A percentile compares a stretch with the other conserved stretches of the same genome.
These are phyloP conservation scores for Diospyros kaki DNA, from an alignment of 148 eudicot genomes.

Conservation along the genomic window DNA sequence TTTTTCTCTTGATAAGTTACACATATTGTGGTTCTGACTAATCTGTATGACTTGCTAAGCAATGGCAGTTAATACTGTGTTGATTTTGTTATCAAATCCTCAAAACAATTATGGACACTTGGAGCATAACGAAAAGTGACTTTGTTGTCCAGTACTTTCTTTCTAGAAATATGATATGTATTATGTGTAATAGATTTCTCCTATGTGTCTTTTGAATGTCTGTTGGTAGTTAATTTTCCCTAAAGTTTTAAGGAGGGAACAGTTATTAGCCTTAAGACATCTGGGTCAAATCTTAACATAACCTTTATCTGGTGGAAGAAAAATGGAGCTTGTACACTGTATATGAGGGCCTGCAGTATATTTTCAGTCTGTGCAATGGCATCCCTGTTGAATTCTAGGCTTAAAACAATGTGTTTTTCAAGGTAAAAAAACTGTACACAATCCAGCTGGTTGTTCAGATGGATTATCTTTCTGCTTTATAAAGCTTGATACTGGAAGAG, in stretches of 20 bases:
- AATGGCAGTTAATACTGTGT: not conserved
- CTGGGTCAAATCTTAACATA: not conserved
- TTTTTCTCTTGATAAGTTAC: too few species aligned
- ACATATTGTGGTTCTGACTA: not conserved
- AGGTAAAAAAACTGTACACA: too few species aligned
- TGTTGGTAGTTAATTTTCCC: not conserved
- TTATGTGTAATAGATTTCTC: not conserved
- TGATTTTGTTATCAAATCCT: too few species aligned
- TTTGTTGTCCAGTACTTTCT: not conserved
- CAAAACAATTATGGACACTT: not conserved
- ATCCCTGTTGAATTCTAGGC: too few species aligned
- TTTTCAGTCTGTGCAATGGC: not conserved
- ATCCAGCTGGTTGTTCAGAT: too few species aligned
- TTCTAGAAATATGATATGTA: not conserved
- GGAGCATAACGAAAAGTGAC: not conserved
- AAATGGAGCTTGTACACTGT: slow-evolving; percentile 1
- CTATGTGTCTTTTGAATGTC: not conserved
- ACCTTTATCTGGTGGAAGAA: not conserved
- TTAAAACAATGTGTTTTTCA: not conserved
- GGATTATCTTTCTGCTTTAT: too few species aligned
- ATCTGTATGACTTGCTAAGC: not conserved
- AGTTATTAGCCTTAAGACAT: not conserved
- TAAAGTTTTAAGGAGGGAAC: not conserved
- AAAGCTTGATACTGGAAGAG: too few species aligned
- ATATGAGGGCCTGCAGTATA: not conserved